Evolutionary conservation across 228 moss, liverwort and hornwort genomes (phyloP).

Genomic region (Sphagnum magellanicum): DNA sequence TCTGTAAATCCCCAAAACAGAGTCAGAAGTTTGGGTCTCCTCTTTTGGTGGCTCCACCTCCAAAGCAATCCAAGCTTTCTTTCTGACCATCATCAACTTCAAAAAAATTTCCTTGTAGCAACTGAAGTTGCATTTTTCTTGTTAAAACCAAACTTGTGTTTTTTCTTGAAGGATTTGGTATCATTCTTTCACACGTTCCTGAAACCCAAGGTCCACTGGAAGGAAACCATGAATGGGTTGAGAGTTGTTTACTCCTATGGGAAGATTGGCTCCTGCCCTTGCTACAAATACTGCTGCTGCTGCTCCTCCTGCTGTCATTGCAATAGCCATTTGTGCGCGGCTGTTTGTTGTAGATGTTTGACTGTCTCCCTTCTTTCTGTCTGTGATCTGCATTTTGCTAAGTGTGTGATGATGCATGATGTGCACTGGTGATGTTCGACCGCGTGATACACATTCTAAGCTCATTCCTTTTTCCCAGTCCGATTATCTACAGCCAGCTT

Average conservation of each 20-base stretch:
- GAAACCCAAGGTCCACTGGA: neutral
- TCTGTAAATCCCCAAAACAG: slow-evolving; percentile 75
- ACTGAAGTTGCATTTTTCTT: neutral
- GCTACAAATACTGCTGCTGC: too few relatives aligned
- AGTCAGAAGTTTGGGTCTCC: slow-evolving; percentile 48
- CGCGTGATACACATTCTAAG: too few relatives aligned
- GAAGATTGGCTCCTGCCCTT: slow-evolving; percentile 42
- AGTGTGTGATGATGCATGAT: too few relatives aligned
- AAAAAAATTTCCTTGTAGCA: neutral
- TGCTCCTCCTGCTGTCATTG: too few relatives aligned
- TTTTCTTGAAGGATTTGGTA: neutral
- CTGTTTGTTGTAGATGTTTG: too few relatives aligned
- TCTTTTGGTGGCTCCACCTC: slow-evolving; percentile 67
- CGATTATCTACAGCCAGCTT: too few relatives aligned
- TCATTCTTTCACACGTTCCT: neutral
- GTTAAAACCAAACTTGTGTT: too few relatives aligned
- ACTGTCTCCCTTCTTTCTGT: too few relatives aligned
- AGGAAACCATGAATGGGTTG: neutral
- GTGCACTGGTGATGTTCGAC: too few relatives aligned
- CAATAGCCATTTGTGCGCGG: too few relatives aligned
- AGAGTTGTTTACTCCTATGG: slow-evolving; percentile 39
- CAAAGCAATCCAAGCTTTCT: neutral
- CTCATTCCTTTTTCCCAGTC: too few relatives aligned
- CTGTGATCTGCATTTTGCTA: too few relatives aligned
- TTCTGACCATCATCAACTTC: neutral